Percentiles rank a stretch among this genome's conserved stretches.
These are phyloP conservation scores for Capsicum chinense DNA, from an alignment of 257 asterid species.

Conservation along the genomic window DNA sequence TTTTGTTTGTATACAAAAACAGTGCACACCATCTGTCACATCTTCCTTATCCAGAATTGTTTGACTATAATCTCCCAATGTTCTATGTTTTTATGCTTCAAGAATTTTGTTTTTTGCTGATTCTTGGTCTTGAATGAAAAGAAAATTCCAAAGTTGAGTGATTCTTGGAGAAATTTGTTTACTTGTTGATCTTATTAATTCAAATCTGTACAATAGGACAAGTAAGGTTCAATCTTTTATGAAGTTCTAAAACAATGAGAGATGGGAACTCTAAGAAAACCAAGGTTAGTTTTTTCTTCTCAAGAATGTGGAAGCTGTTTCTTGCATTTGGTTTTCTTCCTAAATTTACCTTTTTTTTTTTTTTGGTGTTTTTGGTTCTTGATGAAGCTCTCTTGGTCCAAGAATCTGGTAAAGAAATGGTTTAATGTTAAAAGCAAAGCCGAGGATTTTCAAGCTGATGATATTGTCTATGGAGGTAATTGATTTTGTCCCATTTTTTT, in stretches of 20 bases:
- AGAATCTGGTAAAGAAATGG: conserved; percentile 94
- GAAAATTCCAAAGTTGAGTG: conserved; percentile 26
- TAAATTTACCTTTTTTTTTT: conserved; percentile 44
- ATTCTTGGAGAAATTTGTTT: conserved; percentile 17
- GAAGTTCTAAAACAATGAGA: conserved; percentile 84
- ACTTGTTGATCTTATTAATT: conserved; percentile 9
- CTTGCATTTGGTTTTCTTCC: conserved; percentile 40
- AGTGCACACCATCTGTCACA: conserved; percentile 47
- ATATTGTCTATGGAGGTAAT: conserved; percentile 64
- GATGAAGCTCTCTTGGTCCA: conserved; percentile 82
- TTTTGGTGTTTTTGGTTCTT: conserved; percentile 33
- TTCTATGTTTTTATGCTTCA: conserved; percentile 16
- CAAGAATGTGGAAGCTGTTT: conserved; percentile 31
- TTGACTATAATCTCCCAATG: conserved; percentile 23
- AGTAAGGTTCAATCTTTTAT: conserved; percentile 48
- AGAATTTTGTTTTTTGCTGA: conserved; percentile 24
- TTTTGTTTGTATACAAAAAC: conserved; percentile 27
- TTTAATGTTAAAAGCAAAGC: conserved; percentile 80
- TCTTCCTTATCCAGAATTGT: conserved; percentile 34
- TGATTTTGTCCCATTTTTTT: background rate
- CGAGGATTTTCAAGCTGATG: conserved; percentile 95
- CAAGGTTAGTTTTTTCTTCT: conserved; percentile 64
- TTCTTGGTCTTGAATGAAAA: conserved; percentile 33
- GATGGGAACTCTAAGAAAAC: conserved; percentile 79
- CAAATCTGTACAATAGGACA: background rate